Evolutionary conservation across 768 basidiomycete genomes (phyloP), one percentile per base, ranked within the genome.

Genomic region (Rhodotorula paludigena): DNA sequence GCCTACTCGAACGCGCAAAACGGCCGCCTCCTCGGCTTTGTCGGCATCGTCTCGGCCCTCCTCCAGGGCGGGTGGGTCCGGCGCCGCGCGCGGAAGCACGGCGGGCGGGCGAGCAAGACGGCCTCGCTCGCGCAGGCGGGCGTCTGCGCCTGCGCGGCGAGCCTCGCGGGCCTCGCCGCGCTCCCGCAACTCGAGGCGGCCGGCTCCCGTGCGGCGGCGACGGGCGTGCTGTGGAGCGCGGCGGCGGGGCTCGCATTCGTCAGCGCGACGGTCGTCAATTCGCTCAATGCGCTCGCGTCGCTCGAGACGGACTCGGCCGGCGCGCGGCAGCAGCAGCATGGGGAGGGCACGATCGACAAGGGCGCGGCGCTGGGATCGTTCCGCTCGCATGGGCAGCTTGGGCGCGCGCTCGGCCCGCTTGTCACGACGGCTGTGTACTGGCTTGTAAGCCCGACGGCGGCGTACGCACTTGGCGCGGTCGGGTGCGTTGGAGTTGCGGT

Each of bases 1-100:
- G 82, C 55, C 33, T 70, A 25, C 41, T n/a, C 58, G 16, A 68
- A 63, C 68, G 18, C 66, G 71, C 88, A 93, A 75, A 94, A 93
- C 69, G 92, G 92, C 25, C 83, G 82, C 64, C 83, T 94, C 44
- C 89, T 93, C 39, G 88, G 81, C 41, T 88, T 86, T 45, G 94
- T 98, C 72, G 94, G 94, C 30, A 84, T 99, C 74, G 81, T 97
- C 64, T 90, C 90, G 68, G 51, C 63, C 20, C 62, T 72, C 42
- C 82, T 97, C 0, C 93, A 97, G 81, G 94, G 93, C 36, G 90
- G 92, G 66, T 96, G 97, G 79, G 92, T 94, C 51, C 89, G 94
- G 16, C 86, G 90, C 16, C 82, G 85, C 1, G 15, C 48, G n/a
- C n/a, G 30, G 30, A n/a, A n/a, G n/a, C n/a, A n/a, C n/a, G 7